These are phyloP conservation scores for Neocatenulostroma microsporum DNA, from an alignment of 2,329 filamentous ascomycete species.

Conservation along the genomic window DNA sequence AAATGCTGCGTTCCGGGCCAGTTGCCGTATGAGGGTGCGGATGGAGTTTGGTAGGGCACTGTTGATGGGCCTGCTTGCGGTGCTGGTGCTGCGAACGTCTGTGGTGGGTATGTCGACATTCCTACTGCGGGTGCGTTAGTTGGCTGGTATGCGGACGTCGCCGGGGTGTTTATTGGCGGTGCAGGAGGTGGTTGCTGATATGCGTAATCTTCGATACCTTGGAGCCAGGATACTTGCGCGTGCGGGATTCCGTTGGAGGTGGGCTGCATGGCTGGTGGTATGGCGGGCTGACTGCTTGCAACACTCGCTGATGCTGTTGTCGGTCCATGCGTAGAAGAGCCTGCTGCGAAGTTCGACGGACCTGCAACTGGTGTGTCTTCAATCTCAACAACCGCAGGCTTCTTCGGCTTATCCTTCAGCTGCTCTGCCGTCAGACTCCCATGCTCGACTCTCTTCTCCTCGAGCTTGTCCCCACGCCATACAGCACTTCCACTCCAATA, in stretches of 20 bases:
- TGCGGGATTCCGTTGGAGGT: no score
- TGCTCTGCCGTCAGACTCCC: constrained; percentile 23
- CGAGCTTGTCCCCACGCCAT: constrained; percentile 68
- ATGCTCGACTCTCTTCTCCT: constrained; percentile 40
- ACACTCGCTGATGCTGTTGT: constrained; percentile 25
- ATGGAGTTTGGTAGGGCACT: constrained; percentile 5
- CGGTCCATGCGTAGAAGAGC: no score
- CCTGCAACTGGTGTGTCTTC: no score
- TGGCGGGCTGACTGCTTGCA: no score
- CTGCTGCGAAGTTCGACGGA: no score
- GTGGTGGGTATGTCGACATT: no score
- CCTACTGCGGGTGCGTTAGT: no score
- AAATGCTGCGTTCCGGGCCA: constrained; percentile 16
- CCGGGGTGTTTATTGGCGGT: constrained; percentile 14
- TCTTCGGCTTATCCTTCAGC: constrained; percentile 19
- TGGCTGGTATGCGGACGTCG: constrained; percentile 4
- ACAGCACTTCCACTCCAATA: constrained; percentile 90
- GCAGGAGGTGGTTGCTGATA: constrained; percentile 17
- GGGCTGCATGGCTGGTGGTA: no score
- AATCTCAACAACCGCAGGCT: constrained; percentile 14
- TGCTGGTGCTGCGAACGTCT: background rate
- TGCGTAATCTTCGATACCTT: constrained; percentile 40
- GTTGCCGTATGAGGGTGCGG: constrained; percentile 10
- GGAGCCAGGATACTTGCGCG: no score
- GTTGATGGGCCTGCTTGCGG: background rate